Evolutionary conservation across 2,329 filamentous ascomycete genomes (phyloP).

Genomic region (Trichoderma simmonsii): DNA sequence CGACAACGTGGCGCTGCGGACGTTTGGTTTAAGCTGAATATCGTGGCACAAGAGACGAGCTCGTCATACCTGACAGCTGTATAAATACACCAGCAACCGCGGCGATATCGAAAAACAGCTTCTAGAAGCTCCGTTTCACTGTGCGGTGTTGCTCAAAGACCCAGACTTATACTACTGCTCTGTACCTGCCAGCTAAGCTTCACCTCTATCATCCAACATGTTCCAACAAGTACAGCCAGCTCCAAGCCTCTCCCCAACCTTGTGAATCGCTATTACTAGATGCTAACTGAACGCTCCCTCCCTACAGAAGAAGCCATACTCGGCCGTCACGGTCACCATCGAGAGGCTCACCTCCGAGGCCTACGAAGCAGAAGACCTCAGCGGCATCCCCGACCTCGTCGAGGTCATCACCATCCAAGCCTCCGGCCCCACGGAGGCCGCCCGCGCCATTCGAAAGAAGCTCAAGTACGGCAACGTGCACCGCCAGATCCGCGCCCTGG

Average conservation of each 20-base stretch:
- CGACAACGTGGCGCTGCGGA: neutral
- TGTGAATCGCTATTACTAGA: neutral
- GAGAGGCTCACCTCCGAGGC: constrained; percentile 87
- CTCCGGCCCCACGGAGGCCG: constrained; percentile 83
- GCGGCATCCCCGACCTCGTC: constrained; percentile 88
- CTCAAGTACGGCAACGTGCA: constrained; percentile 97
- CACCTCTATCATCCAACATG: constrained; percentile 23
- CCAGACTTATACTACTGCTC: neutral
- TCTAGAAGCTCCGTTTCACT: neutral
- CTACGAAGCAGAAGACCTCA: constrained; percentile 86
- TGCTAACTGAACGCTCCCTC: neutral
- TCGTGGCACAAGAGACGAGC: neutral
- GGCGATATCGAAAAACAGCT: neutral
- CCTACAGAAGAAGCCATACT: constrained; percentile 69
- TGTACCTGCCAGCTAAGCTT: neutral
- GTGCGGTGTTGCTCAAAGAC: neutral
- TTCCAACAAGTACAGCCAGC: constrained; percentile 27
- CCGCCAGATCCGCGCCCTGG: constrained; percentile 82
- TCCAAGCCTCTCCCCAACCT: neutral
- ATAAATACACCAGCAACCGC: neutral
- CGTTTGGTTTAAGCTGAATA: neutral
- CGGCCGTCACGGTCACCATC: constrained; percentile 88
- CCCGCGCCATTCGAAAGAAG: constrained; percentile 92
- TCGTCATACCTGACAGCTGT: neutral
- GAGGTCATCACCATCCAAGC: constrained; percentile 89